Percentiles rank a stretch among this genome's conserved stretches.
These are phyloP conservation scores for Theobroma grandiflorum DNA, from an alignment of 441 rosid species.

Conservation along the genomic window DNA sequence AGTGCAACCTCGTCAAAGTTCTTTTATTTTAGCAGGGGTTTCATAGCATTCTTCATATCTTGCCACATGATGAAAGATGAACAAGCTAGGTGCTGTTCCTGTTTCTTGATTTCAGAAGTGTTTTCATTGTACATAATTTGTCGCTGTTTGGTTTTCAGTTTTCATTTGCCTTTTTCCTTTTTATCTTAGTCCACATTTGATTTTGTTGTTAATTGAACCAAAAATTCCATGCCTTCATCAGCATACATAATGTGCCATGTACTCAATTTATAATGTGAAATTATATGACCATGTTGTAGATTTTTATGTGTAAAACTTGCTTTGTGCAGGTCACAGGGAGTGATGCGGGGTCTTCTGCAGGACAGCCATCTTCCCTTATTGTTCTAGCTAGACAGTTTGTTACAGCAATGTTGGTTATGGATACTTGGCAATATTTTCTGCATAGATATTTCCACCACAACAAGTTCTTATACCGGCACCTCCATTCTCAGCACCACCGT, in stretches of 20 bases:
- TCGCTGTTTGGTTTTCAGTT: neutral
- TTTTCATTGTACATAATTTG: neutral
- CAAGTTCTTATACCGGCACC: conserved; percentile 84
- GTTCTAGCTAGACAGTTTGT: conserved; percentile 70
- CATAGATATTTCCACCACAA: conserved; percentile 92
- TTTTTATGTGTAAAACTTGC: neutral
- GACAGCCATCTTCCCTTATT: conserved; percentile 52
- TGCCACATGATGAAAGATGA: neutral
- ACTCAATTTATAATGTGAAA: neutral
- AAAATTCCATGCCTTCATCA: neutral
- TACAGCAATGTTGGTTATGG: conserved; percentile 80
- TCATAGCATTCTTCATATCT: neutral
- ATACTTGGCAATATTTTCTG: conserved; percentile 95
- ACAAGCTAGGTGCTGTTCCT: conserved; percentile 8
- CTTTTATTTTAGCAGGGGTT: neutral
- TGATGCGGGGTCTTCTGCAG: conserved; percentile 42
- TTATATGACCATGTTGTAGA: neutral
- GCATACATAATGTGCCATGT: neutral
- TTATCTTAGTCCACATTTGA: neutral
- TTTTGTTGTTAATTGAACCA: conserved; percentile 10
- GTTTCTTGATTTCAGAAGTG: neutral
- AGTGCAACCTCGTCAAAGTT: conserved; percentile 36
- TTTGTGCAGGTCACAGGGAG: conserved; percentile 69
- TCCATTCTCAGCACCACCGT: conserved; percentile 92
- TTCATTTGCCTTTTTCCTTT: neutral